These are phyloP conservation scores for Suhomyces chickasaworum DNA, from an alignment of 1,139 yeast species.

Conservation along the genomic window DNA sequence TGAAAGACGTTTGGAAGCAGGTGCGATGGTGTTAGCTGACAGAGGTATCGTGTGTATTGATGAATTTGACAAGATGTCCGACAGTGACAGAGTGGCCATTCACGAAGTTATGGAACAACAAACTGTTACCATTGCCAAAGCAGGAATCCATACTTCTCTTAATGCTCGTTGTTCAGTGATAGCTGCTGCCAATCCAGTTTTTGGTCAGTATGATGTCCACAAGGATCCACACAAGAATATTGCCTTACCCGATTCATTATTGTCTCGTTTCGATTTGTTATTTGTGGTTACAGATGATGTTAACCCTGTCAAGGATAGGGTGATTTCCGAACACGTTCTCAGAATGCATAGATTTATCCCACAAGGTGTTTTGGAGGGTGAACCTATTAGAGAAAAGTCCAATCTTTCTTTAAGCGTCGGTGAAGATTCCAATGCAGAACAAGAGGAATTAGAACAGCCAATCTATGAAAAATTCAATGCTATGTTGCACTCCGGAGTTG, in stretches of 20 bases:
- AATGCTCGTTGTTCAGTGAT: slow-evolving; percentile 97
- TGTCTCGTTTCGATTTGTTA: slow-evolving; percentile 94
- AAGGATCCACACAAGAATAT: slow-evolving; percentile 96
- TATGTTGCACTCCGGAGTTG: slow-evolving; percentile 79
- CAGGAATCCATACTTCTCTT: slow-evolving; percentile 95
- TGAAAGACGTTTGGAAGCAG: slow-evolving; percentile 94
- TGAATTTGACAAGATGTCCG: slow-evolving; percentile 98
- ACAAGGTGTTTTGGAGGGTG: slow-evolving; percentile 90
- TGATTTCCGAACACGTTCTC: slow-evolving; percentile 91
- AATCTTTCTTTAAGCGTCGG: slow-evolving; percentile 81
- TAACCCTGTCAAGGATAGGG: slow-evolving; percentile 79
- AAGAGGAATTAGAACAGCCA: slow-evolving; percentile 54
- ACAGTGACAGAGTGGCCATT: slow-evolving; percentile 94
- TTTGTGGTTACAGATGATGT: slow-evolving; percentile 97
- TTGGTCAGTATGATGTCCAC: slow-evolving; percentile 94
- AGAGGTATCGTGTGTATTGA: slow-evolving; percentile 97
- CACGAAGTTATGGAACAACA: slow-evolving; percentile 99
- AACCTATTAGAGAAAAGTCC: slow-evolving; percentile 81
- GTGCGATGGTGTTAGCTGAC: slow-evolving; percentile 99
- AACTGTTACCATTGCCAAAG: slow-evolving; percentile 97
- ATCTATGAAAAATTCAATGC: slow-evolving; percentile 85
- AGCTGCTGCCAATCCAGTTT: slow-evolving; percentile 98
- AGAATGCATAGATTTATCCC: slow-evolving; percentile 91
- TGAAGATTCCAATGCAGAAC: slow-evolving; percentile 49
- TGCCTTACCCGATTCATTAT: slow-evolving; percentile 92